Conservation (phyloP, 2,329 filamentous ascomycete genomes). For the Trichoderma arundinaceum region DNA sequence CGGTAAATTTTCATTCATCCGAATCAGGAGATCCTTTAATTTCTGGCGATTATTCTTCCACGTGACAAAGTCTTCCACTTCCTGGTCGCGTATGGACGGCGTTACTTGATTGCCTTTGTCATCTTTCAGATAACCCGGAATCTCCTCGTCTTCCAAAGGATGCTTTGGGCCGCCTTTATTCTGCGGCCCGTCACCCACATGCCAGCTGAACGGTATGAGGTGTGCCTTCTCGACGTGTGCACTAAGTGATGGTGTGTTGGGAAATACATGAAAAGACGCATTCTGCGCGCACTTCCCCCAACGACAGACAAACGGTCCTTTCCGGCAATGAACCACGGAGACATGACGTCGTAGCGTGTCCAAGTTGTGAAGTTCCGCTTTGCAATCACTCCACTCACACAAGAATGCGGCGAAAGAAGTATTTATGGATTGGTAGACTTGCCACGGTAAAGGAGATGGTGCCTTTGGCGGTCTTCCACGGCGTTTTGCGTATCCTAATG, state of each 20-base stretch:
- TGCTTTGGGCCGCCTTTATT: slow-evolving; percentile 43
- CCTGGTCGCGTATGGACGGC: slow-evolving; percentile 59
- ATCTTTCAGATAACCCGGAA: slow-evolving; percentile 60
- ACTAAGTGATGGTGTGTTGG: slow-evolving; percentile 48
- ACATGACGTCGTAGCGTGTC: slow-evolving; percentile 64
- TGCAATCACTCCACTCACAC: slow-evolving; percentile 66
- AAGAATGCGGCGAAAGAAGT: slow-evolving; percentile 58
- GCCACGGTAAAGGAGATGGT: slow-evolving; percentile 47
- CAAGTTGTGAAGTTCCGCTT: slow-evolving; percentile 66
- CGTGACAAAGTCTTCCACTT: slow-evolving; percentile 55
- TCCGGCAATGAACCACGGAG: slow-evolving; percentile 53
- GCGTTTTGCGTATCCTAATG: slow-evolving; percentile 43
- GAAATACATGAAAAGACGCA: slow-evolving; percentile 43
- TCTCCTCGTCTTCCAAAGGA: slow-evolving; percentile 38
- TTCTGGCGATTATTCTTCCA: slow-evolving; percentile 52
- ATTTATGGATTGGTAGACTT: slow-evolving; percentile 50
- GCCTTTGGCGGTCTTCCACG: slow-evolving; percentile 52
- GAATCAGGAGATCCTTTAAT: slow-evolving; percentile 51
- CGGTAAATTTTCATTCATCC: slow-evolving; percentile 54
- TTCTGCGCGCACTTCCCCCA: slow-evolving; percentile 44
- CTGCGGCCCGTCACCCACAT: slow-evolving; percentile 63
- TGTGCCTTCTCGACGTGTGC: slow-evolving; percentile 61
- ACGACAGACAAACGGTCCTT: slow-evolving; percentile 34
- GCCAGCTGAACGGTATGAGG: slow-evolving; percentile 60
- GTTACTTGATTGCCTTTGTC: slow-evolving; percentile 61